These are phyloP conservation scores for Eleusine indica DNA, from an alignment of 176 grass and related monocot species.

Conservation along the genomic window DNA sequence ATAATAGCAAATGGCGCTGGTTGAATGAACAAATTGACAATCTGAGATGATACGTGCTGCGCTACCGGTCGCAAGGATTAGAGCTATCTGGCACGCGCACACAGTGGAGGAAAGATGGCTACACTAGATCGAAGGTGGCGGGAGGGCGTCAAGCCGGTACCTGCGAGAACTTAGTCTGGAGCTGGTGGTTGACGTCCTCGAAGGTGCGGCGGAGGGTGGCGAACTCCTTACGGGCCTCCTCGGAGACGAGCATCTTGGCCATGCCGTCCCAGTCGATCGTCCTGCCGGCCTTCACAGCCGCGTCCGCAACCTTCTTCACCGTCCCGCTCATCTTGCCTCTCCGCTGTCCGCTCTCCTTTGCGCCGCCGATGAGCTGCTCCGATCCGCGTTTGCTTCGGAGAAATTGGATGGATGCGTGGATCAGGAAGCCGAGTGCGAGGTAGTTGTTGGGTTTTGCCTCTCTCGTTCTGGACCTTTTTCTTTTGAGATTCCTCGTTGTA, in stretches of 20 bases:
- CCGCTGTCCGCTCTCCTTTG: not conserved
- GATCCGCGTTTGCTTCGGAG: not conserved
- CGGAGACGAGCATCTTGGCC: constrained; percentile 68
- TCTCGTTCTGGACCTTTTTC: not conserved
- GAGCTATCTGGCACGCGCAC: not conserved
- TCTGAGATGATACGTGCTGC: too few species aligned
- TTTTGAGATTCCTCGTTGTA: too few species aligned
- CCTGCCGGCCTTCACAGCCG: constrained; percentile 63
- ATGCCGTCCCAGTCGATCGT: constrained; percentile 82
- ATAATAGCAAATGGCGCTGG: not conserved
- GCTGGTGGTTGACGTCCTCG: constrained; percentile 73
- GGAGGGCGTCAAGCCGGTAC: constrained; percentile 10
- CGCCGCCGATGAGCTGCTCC: not conserved
- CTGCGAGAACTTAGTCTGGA: constrained; percentile 75
- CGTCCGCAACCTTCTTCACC: constrained; percentile 64
- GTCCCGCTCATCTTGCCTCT: constrained; percentile 59
- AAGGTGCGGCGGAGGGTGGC: constrained; percentile 67
- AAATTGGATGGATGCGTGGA: not conserved
- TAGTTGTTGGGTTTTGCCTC: not conserved
- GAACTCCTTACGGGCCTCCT: constrained; percentile 78
- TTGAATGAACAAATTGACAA: not conserved
- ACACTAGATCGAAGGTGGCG: not conserved
- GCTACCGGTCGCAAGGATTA: not conserved
- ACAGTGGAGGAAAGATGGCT: not conserved
- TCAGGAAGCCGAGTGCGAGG: not conserved